These are phyloP conservation scores for Paragyromitra xinjiangensis DNA, from an alignment of 495 filamentous ascomycete genomes.

Conservation along the genomic window DNA sequence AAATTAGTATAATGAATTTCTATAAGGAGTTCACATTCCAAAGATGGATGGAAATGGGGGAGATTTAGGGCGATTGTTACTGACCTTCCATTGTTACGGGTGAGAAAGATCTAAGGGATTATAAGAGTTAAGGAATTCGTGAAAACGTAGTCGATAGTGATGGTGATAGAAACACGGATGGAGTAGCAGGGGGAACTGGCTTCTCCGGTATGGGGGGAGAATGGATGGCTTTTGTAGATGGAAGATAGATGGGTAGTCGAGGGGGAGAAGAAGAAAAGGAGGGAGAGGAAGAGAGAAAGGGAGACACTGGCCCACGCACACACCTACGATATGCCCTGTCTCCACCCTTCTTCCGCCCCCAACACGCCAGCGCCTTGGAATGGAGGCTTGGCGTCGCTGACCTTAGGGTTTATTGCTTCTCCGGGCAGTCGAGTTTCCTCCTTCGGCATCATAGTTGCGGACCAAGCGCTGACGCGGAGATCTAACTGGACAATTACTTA, in stretches of 20 bases:
- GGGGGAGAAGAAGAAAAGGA: slow-evolving; percentile 61
- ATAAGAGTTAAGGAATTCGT: slow-evolving; percentile 59
- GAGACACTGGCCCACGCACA: slow-evolving; percentile 56
- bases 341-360: slow-evolving; percentile 48
- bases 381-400: slow-evolving; percentile 36
- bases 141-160: slow-evolving; percentile 58
- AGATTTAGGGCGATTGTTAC: slow-evolving; percentile 59
- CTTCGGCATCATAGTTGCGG: slow-evolving; percentile 28
- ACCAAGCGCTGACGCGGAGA: slow-evolving; percentile 46
- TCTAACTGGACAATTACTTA: slow-evolving; percentile 43
- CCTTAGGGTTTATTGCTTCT: slow-evolving; percentile 40
- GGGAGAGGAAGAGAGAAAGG: slow-evolving; percentile 65
- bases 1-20: slow-evolving; percentile 64
- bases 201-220: slow-evolving; percentile 58
- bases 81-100: slow-evolving; percentile 81
- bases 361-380: slow-evolving; percentile 46
- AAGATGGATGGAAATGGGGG: slow-evolving; percentile 58
- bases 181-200: slow-evolving; percentile 53
- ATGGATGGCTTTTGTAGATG: slow-evolving; percentile 56
- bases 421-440: slow-evolving; percentile 46
- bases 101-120: slow-evolving; percentile 60
- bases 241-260: slow-evolving; percentile 54
- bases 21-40: slow-evolving; percentile 36
- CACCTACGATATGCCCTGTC: slow-evolving; percentile 41
- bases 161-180: slow-evolving; percentile 54